Base-by-base conservation (phyloP, 2,329 filamentous ascomycete genomes). In the Biscogniauxia mediterranea region DNA sequence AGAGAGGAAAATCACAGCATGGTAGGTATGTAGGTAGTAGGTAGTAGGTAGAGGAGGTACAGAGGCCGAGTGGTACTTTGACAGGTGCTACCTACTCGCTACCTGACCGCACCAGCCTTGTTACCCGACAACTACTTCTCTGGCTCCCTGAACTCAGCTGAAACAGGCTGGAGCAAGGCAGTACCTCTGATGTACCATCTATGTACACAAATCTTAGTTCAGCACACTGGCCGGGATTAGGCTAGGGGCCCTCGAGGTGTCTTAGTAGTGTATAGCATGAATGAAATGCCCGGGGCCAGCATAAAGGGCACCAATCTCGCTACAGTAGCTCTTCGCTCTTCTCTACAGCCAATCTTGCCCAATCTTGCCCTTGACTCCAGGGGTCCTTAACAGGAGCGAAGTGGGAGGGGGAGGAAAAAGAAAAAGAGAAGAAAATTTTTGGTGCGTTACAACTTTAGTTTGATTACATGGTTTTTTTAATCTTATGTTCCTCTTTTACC, bases 301-400 rank as follows among this genome's bases (percentile, higher is more conserved):
- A 63, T 65, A 73, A 72, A 71, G 70, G 70, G 64, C 64, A 70
- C 71, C 72, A 79, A 78, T 79, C 68, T 79, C 77, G 75, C 76
- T 78, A n/a, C n/a, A n/a, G n/a, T n/a, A 78, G 75, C 67, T 70
- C 70, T 68, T 69, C 13, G 51, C 51, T 52, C 51, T 52, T 52
- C 51, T 52, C 62, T 59, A 63, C 59, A 54, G 63, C 63, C 64
- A 67, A 68, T 67, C 63, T 67, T 65, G 64, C 61, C 66, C 63
- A 67, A 66, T 68, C 64, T 54, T 54, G 51, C 61, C 57, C 58
- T 60, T 61, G 62, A 50, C 32, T 46, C 56, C 63, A 65, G 64
- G 66, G 66, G 66, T 63, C 46, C 55, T 51, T 56, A 59, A 62
- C 55, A 60, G 53, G 63, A 59, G 50, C 50, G 19, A 52, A 25